Evolutionary conservation across 2,329 filamentous ascomycete genomes (phyloP), one percentile per base, ranked within the genome.

Genomic region (Cytospora piceicola): DNA sequence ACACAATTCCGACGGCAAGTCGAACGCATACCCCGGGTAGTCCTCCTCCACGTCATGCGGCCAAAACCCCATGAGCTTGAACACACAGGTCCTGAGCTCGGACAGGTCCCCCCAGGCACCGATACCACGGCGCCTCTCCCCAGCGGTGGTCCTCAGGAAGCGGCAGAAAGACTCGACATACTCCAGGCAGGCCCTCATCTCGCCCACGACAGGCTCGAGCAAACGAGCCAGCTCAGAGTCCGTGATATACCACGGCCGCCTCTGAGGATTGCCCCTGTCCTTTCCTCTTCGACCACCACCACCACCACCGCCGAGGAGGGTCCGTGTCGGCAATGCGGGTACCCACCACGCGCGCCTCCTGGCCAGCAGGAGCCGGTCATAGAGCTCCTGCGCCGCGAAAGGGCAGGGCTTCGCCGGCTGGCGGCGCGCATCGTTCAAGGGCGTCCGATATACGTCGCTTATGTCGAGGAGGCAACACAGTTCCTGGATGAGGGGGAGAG

Each of bases 321-420:
- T 4, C 34, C 34, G 11, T 36, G 3, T 36, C 12, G 34, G 34
- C 34, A 36, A 2, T 12, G 14, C 34, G 17, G 42, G 51, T 8
- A 55, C 4, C 32, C 59, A 29, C 24, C 22, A 20, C 9, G 58
- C 30, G 17, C 39, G 58, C 22, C 24, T 17, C 32, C 51, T 20
- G 20, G 59, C 53, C 30, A 32, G 53, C 20, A 30, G n/a, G 34
- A 61, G 59, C 5, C 59, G 51, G 30, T 46, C 51, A 20, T 61
- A 55, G 0, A 61, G 24, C 7, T 8, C 34, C 4, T 42, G 29
- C 3, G 59, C 59, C 0, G 49, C 39, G 20, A 17, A 14, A 4
- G 58, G 58, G 24, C 49, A 54, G 11, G 58, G 32, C 24, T n/a
- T 32, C 29, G 17, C n/a, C 34, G 34, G 34, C 4, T 15, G 34